Evolutionary conservation across 208 protist species (phyloP).

Genomic region (Paratrypanosoma confusum): DNA sequence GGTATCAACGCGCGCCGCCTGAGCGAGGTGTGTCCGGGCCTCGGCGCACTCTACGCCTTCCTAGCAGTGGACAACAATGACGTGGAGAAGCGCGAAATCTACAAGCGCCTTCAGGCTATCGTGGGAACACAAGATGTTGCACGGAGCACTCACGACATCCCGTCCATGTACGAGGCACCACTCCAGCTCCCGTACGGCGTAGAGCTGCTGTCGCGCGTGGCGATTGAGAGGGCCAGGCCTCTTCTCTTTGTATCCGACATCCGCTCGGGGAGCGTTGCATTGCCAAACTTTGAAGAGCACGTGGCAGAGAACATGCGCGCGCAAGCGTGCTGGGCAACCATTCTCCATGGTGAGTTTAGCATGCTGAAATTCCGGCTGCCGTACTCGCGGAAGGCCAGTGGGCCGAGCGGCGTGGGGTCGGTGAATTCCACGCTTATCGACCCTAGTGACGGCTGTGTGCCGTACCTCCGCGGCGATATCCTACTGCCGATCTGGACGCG

Average conservation of each 20-base stretch:
- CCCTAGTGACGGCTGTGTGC: slow-evolving; percentile 75
- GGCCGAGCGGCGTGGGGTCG: slow-evolving; percentile 27
- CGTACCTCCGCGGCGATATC: slow-evolving; percentile 84
- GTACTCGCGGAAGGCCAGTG: slow-evolving; percentile 65
- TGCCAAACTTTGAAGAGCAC: slow-evolving; percentile 85
- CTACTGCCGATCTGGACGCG: slow-evolving; percentile 91
- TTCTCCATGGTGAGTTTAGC: slow-evolving; percentile 72
- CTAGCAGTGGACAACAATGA: slow-evolving; percentile 25
- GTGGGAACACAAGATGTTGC: slow-evolving; percentile 79
- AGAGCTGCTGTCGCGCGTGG: slow-evolving; percentile 59
- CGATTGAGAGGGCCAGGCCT: slow-evolving; percentile 60
- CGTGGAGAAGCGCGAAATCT: slow-evolving; percentile 36
- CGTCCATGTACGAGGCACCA: slow-evolving; percentile 75
- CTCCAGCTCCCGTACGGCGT: slow-evolving; percentile 51
- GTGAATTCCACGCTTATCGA: slow-evolving; percentile 18
- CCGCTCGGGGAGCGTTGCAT: slow-evolving; percentile 70
- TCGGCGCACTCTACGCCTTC: slow-evolving; percentile 46
- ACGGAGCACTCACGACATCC: slow-evolving; percentile 76
- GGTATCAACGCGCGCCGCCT: slow-evolving; percentile 75
- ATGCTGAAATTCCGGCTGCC: slow-evolving; percentile 96
- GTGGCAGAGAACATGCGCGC: slow-evolving; percentile 87
- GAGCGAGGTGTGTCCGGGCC: slow-evolving; percentile 34
- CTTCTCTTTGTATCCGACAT: slow-evolving; percentile 93
- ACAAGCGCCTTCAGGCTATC: slow-evolving; percentile 49
- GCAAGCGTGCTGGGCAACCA: slow-evolving; percentile 87